Conservation (phyloP, 2,329 filamentous ascomycete species). For the Didymella segeticola region DNA sequence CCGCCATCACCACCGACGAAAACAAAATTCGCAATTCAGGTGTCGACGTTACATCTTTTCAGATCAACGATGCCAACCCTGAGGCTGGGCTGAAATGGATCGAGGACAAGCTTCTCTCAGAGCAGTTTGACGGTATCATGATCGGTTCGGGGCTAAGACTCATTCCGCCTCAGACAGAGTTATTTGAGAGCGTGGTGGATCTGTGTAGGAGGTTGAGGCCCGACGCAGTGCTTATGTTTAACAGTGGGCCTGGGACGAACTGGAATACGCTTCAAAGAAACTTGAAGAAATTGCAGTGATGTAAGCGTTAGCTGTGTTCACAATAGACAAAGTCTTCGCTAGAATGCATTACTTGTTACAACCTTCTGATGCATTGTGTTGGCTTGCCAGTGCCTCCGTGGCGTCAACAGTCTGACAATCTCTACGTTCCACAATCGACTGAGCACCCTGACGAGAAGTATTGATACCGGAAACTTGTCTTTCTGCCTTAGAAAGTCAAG, state of each 20-base stretch:
- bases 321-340: too few relatives aligned
- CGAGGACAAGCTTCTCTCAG: not conserved
- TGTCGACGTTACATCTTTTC: not conserved
- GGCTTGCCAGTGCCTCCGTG: too few relatives aligned
- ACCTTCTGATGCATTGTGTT: too few relatives aligned
- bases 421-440: too few relatives aligned
- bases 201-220: not conserved
- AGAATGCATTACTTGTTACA: too few relatives aligned
- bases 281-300: not conserved
- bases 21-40: not conserved
- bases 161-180: not conserved
- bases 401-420: too few relatives aligned
- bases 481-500: too few relatives aligned
- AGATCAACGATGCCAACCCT: not conserved
- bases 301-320: too few relatives aligned
- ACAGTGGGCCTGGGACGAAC: slow-evolving; percentile 3
- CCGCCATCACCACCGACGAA: slow-evolving; percentile 3
- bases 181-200: not conserved
- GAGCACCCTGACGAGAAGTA: too few relatives aligned
- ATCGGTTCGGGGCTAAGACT: slow-evolving; percentile 1
- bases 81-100: not conserved
- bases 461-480: too few relatives aligned
- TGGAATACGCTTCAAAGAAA: slow-evolving; percentile 4
- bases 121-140: slow-evolving; percentile 2
- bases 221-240: not conserved